Base-by-base conservation (phyloP, 208 protist species). In the Crithidia expoeki region DNA sequence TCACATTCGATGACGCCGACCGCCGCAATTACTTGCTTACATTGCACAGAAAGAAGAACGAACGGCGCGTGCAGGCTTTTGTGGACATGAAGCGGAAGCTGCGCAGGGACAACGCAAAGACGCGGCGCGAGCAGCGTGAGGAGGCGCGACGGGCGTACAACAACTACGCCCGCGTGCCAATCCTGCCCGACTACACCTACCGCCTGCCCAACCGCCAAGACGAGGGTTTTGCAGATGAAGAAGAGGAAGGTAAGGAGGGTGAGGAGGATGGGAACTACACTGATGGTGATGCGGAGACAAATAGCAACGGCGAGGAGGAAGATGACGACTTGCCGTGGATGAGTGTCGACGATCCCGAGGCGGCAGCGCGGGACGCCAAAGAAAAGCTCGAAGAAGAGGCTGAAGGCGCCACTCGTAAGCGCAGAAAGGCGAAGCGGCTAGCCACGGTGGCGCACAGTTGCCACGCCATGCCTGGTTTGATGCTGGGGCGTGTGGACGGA, bases 21-120 rank as follows among this genome's bases (percentile, higher is more conserved):
- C 82, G 85, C 44, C 76, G 83, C 32, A 87, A 90, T 27, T 96
- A 88, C 66, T 76, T 95, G 25, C 71, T 94, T 25, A 85, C 81
- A 11, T 72, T 96, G 62, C 91, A 96, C 73, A 94, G 92, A 62
- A 83, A 83, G 52, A 96, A 96, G 57, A 96, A 96, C 53, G 88
- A 94, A 58, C 84, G 91, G 1, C 88, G 91, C 27, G 88, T 96
- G 57, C 86, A 86, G 78, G 91, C 91, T 4, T 94, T 94, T 68
- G 84, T 96, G 23, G 88, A 96, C 36, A 72, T 80, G 42, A 91
- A 89, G 68, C 80, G 83, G 42, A 94, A 92, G 61, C 75, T 85
- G 53, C 76, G 76, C 28, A 77, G 82, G 51, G 86, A 92, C 5
- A 88, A 83, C 64, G 70, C 86, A 12, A 90, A 85, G 71, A 83